phyloP scores from a whole-genome alignment of 208 protist species.

The Acanthamoeba polyphaga region DNA sequence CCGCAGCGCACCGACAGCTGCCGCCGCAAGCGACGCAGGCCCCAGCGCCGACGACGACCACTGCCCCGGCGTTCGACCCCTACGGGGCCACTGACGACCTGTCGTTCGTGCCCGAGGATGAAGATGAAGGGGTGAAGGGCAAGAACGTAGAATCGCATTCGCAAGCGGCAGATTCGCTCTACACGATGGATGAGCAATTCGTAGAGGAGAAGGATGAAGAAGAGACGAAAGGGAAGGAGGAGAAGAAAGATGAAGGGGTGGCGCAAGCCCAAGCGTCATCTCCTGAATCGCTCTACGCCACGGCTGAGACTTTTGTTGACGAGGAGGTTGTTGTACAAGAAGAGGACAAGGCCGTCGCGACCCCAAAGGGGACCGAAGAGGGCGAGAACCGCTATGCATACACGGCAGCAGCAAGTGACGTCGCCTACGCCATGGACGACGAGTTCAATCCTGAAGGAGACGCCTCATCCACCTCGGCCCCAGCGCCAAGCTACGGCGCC shows the following conservation, averaged over 20 bases:
- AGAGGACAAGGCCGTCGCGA: background rate
- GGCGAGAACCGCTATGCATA: background rate
- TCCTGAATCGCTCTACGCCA: background rate
- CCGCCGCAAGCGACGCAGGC: background rate
- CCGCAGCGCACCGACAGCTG: background rate
- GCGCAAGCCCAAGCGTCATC: background rate
- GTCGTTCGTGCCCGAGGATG: background rate
- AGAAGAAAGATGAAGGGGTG: background rate
- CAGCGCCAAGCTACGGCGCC: too few species aligned
- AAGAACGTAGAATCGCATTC: background rate
- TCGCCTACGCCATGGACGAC: background rate
- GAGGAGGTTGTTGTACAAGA: background rate
- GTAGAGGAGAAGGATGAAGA: background rate
- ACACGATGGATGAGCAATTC: background rate
- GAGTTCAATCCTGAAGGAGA: background rate
- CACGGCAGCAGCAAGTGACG: background rate
- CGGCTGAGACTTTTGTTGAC: background rate
- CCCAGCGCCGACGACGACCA: background rate
- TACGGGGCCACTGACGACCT: background rate
- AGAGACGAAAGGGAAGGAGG: background rate
- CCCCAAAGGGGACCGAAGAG: background rate
- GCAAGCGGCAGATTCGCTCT: background rate
- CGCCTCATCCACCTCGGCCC: background rate
- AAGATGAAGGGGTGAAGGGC: background rate
- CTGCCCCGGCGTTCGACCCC: background rate